Evolutionary conservation across 1,284 basidiomycete genomes (phyloP).

Genomic region (Trichosporon coremiiforme): DNA sequence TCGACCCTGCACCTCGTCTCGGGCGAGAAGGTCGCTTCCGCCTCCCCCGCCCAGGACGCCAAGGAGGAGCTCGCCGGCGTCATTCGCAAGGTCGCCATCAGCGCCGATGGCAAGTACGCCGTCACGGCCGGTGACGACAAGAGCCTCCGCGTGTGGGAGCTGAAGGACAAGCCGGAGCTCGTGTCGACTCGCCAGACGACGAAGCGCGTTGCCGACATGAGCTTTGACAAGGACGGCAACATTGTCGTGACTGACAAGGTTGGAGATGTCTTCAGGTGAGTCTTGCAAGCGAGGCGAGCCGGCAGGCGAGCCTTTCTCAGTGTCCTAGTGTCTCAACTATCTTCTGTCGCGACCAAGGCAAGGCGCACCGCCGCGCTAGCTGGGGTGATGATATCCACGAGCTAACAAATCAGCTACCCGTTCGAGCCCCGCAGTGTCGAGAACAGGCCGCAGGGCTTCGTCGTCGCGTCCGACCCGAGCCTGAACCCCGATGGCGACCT

Average conservation of each 20-base stretch:
- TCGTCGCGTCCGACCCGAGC: constrained; percentile 71
- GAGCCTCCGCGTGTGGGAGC: constrained; percentile 67
- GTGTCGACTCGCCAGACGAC: constrained; percentile 25
- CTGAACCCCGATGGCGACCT: constrained; percentile 55
- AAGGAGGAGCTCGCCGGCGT: constrained; percentile 45
- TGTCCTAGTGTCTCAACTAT: too few species aligned
- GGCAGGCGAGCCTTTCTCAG: too few species aligned
- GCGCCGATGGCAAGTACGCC: constrained; percentile 60
- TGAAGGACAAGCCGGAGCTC: constrained; percentile 8
- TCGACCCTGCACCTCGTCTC: constrained; percentile 25
- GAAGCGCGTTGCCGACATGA: constrained; percentile 38
- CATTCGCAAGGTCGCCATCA: constrained; percentile 66
- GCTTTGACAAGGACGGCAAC: constrained; percentile 33
- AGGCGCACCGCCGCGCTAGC: too few species aligned
- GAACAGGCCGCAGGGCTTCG: constrained; percentile 51
- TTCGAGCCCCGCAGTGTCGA: constrained; percentile 64
- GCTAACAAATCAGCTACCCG: constrained; percentile 41
- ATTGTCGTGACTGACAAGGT: constrained; percentile 53
- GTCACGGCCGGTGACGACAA: constrained; percentile 78
- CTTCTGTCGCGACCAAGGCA: too few species aligned
- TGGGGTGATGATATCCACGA: not conserved
- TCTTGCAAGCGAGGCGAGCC: too few species aligned
- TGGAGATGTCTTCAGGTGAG: constrained; percentile 50
- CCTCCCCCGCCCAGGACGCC: constrained; percentile 28
- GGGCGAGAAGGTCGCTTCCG: constrained; percentile 20